Base-by-base conservation (phyloP, 495 filamentous ascomycete genomes). In the Amniculicola lignicola region DNA sequence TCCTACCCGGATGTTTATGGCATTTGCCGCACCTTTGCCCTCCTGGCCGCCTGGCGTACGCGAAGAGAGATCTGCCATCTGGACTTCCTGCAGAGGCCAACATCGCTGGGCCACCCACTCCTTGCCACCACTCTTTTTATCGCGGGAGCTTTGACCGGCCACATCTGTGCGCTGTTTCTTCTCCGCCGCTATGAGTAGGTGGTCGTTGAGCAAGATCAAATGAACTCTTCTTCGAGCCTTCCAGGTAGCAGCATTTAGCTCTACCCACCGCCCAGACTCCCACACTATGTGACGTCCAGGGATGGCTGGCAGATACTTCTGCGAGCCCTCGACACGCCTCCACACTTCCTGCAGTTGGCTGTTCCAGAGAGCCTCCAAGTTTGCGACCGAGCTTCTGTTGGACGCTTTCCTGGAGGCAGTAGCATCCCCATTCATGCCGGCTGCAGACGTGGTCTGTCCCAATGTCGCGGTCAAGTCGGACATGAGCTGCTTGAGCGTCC, bases 161-260 rank as follows among this genome's bases (percentile, higher is more conserved):
- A 82, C 79, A 42, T 97, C 90, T 1, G 82, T 76, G 49, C 90
- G 86, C 68, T 88, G 86, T 67, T 89, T 88, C 70, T 94, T 95
- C 75, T 95, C 95, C 57, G 87, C 86, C 0, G 94, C 93, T 33
- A 99, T 76, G 18, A 99, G 75, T 5, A 99, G 73, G 66, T 99
- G 91, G 64, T 99, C 93, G 66, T 99, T 99, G 4, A 99, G 78
- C 45, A 99, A 73, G 36, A 96, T 86, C 27, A 97, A 81, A 64
- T 93, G 88, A 63, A 96, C 88, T 14, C 89, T 79, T 15, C 90
- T 77, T 44, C 87, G 74, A 0, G 90, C 81, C 70, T 94, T 95
- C 85, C 93, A 97, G 0, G 93, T 99, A 14, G 93, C 93, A 40
- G 91, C 90, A 70, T 99, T 94, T 46, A 99, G 75, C 74, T 99